A percentile compares a stretch with the other conserved stretches of the same genome.
Evolutionary conservation across 352 stramenopile species (phyloP).

Genomic region (Phytophthora pseudosyringae): DNA sequence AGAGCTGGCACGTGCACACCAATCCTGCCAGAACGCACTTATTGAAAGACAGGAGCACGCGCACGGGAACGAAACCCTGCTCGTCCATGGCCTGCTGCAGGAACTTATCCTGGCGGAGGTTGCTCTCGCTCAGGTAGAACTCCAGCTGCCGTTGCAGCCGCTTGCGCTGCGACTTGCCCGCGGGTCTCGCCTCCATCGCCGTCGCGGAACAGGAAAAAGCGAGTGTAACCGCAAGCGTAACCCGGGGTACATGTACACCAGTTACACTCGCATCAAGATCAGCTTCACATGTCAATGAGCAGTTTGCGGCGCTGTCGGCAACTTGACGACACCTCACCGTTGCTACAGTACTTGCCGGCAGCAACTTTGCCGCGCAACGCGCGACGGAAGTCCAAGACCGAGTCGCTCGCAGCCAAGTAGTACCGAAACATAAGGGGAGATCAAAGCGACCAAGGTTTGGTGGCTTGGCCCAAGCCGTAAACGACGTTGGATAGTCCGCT

Average conservation of each 20-base stretch:
- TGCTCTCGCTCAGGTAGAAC: conserved; percentile 83
- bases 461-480: too few relatives aligned
- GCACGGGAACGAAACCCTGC: conserved; percentile 56
- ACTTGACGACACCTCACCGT: not conserved
- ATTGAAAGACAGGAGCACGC: conserved; percentile 76
- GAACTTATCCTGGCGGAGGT: conserved; percentile 84
- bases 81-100: conserved; percentile 78
- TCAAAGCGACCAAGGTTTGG: conserved; percentile 1
- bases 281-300: not conserved
- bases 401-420: conserved; percentile 17
- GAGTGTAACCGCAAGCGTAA: conserved; percentile 5
- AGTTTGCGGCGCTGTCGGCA: not conserved
- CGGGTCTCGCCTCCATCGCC: conserved; percentile 31
- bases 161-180: conserved; percentile 69
- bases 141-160: conserved; percentile 82
- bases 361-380: not conserved
- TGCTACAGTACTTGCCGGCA: not conserved
- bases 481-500: conserved; percentile 31
- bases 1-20: not conserved
- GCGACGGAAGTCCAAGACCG: not conserved
- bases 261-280: not conserved
- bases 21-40: conserved; percentile 34
- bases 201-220: conserved; percentile 3
- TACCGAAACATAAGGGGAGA: conserved; percentile 23
- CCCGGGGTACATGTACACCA: not conserved